A percentile compares a stretch with the other conserved stretches of the same genome.
These are phyloP conservation scores for Microascus cirrosus DNA, from an alignment of 2,329 filamentous ascomycete species.

Conservation along the genomic window DNA sequence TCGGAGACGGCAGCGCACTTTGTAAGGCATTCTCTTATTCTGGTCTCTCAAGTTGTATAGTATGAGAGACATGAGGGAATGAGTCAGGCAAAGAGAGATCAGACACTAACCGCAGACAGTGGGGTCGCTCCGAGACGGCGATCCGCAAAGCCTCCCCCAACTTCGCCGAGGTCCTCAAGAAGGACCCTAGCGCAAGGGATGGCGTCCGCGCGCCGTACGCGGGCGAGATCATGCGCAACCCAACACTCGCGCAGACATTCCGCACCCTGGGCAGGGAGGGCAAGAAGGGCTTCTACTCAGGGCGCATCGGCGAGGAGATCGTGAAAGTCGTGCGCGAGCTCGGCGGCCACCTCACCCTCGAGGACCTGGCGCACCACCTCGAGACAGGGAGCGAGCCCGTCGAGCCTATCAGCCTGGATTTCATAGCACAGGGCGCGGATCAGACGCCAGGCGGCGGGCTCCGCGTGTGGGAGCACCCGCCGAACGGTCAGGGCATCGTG, in stretches of 20 bases:
- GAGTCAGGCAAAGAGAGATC: not conserved
- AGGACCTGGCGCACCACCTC: conserved; percentile 71
- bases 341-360: conserved; percentile 67
- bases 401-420: conserved; percentile 73
- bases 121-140: conserved; percentile 51
- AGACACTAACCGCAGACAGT: conserved; percentile 37
- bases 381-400: conserved; percentile 61
- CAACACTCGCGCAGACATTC: conserved; percentile 71
- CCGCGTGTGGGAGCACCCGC: conserved; percentile 91
- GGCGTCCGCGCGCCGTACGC: conserved; percentile 64
- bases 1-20: conserved; percentile 62
- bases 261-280: conserved; percentile 65
- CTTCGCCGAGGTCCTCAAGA: conserved; percentile 76
- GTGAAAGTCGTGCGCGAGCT: conserved; percentile 65
- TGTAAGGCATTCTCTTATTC: conserved; percentile 34
- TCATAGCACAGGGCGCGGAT: conserved; percentile 49
- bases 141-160: conserved; percentile 74
- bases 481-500: conserved; percentile 92
- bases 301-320: conserved; percentile 69
- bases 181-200: conserved; percentile 53
- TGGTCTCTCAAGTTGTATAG: not conserved
- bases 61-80: not conserved
- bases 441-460: conserved; percentile 36
- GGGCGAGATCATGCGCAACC: conserved; percentile 85
- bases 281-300: conserved; percentile 85